Conservation (phyloP, 805 yeast genomes). For the Kluyveromyces siamensis region DNA sequence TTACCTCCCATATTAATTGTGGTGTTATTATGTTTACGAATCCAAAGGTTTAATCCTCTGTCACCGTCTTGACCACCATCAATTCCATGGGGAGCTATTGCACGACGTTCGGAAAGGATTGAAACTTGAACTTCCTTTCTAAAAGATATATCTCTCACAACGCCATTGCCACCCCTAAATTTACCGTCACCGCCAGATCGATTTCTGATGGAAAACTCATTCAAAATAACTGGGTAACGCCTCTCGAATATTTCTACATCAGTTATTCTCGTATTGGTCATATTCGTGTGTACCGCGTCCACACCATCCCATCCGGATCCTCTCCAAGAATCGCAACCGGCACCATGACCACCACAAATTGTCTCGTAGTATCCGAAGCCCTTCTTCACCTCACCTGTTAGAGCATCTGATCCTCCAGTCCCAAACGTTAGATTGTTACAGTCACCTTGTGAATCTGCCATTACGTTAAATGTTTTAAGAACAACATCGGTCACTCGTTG, state of each 20-base stretch:
- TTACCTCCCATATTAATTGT: conserved; percentile 58
- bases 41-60: conserved; percentile 60
- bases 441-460: conserved; percentile 95
- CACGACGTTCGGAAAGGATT: conserved; percentile 78
- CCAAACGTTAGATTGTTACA: conserved; percentile 94
- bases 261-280: conserved; percentile 89
- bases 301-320: conserved; percentile 80
- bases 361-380: conserved; percentile 93
- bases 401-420: conserved; percentile 48
- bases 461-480: conserved; percentile 74
- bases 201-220: conserved; percentile 58
- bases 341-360: conserved; percentile 94
- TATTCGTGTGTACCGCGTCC: conserved; percentile 86
- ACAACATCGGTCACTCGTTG: conserved; percentile 89
- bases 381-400: conserved; percentile 35
- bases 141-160: conserved; percentile 76
- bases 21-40: conserved; percentile 28
- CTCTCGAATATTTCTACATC: conserved; percentile 86
- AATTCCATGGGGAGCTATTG: conserved; percentile 78
- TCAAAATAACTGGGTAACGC: conserved; percentile 74
- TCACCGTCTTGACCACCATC: conserved; percentile 72
- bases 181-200: conserved; percentile 78
- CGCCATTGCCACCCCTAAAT: conserved; percentile 78
- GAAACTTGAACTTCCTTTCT: conserved; percentile 63
- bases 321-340: conserved; percentile 39